Conservation (phyloP, 495 filamentous ascomycete species). For the Symbiotaphrina buchneri region DNA sequence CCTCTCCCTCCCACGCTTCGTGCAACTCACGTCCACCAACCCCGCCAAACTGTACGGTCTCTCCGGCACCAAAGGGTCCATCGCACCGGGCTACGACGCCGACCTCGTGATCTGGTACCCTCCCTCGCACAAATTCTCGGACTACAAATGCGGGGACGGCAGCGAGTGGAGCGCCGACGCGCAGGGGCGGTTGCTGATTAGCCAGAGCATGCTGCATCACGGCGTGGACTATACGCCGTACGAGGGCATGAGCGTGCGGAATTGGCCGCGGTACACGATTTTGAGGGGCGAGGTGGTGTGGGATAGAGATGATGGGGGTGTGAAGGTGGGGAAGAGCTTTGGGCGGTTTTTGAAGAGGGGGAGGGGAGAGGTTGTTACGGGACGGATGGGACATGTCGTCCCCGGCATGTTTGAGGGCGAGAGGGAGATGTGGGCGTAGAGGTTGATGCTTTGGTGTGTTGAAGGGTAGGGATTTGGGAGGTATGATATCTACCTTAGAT, state of each 20-base stretch:
- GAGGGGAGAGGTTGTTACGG: too few species aligned
- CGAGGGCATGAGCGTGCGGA: conserved; percentile 12
- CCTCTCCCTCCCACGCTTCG: conserved; percentile 27
- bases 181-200: too few species aligned
- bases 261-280: conserved; percentile 15
- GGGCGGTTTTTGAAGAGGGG: conserved; percentile 10
- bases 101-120: conserved; percentile 23
- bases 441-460: too few species aligned
- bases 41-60: conserved; percentile 16
- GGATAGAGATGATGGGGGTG: conserved; percentile 12
- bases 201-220: conserved; percentile 11
- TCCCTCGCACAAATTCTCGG: conserved; percentile 6
- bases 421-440: too few species aligned
- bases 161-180: too few species aligned
- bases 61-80: conserved; percentile 12
- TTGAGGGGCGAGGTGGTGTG: conserved; percentile 13
- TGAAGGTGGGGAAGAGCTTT: conserved; percentile 9
- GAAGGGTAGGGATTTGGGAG: too few species aligned
- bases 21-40: conserved; percentile 26
- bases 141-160: conserved; percentile 1
- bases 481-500: too few species aligned
- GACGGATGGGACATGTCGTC: too few species aligned
- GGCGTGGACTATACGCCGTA: conserved; percentile 15
- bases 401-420: too few species aligned
- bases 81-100: conserved; percentile 13